Evolutionary conservation across 1,284 basidiomycete genomes (phyloP).

Genomic region (Cystobasidium slooffiae): DNA sequence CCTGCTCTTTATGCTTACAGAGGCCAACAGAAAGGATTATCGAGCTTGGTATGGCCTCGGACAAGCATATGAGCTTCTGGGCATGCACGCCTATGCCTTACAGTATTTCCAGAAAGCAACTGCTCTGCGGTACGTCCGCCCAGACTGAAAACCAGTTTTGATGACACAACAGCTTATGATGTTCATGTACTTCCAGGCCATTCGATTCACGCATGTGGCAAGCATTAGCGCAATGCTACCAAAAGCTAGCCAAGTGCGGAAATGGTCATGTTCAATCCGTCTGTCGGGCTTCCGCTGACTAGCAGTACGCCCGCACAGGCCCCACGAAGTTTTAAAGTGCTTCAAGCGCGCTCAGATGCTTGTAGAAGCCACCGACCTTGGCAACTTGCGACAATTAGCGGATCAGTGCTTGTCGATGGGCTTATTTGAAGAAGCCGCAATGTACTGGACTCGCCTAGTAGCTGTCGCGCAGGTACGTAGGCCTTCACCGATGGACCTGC

Average conservation of each 20-base stretch:
- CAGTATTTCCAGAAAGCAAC: slow-evolving; percentile 97
- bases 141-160: background rate
- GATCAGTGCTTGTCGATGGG: slow-evolving; percentile 71
- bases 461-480: slow-evolving; percentile 39
- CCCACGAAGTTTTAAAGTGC: slow-evolving; percentile 83
- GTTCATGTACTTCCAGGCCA: slow-evolving; percentile 66
- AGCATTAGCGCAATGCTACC: slow-evolving; percentile 90
- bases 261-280: background rate
- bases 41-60: slow-evolving; percentile 98
- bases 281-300: background rate
- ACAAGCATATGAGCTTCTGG: slow-evolving; percentile 94
- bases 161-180: background rate
- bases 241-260: slow-evolving; percentile 77
- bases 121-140: slow-evolving; percentile 71
- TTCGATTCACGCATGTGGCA: slow-evolving; percentile 97
- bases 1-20: slow-evolving; percentile 57
- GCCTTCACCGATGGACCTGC: no score
- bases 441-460: slow-evolving; percentile 50
- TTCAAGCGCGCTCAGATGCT: slow-evolving; percentile 84
- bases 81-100: slow-evolving; percentile 93
- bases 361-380: slow-evolving; percentile 77
- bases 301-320: slow-evolving; percentile 59
- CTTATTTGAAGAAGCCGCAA: slow-evolving; percentile 66
- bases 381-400: slow-evolving; percentile 76
- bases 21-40: slow-evolving; percentile 95